A percentile compares a stretch with the other conserved stretches of the same genome.
phyloP scores from a whole-genome alignment of 1,284 basidiomycete species.

The Xerocomus minutiporus region DNA sequence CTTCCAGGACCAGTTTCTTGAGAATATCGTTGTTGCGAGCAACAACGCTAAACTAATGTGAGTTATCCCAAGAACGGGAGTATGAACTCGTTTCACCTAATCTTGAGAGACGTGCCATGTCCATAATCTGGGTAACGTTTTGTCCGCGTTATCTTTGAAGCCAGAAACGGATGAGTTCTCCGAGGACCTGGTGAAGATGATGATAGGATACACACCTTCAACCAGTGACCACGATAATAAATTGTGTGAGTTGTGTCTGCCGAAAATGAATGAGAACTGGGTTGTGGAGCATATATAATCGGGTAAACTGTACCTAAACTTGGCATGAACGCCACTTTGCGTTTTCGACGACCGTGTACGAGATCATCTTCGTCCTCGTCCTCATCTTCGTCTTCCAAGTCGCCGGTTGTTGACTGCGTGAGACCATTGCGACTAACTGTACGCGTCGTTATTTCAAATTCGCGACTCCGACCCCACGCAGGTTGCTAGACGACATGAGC shows the following conservation, averaged over 20 bases:
- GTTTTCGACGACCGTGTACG: constrained; percentile 63
- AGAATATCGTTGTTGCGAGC: constrained; percentile 80
- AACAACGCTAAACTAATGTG: constrained; percentile 54
- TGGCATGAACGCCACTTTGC: constrained; percentile 73
- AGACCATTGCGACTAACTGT: constrained; percentile 57
- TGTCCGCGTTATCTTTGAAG: constrained; percentile 66
- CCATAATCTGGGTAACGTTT: constrained; percentile 71
- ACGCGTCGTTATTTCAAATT: constrained; percentile 82
- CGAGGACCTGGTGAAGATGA: constrained; percentile 13
- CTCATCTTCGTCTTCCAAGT: constrained; percentile 72
- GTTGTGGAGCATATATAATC: constrained; percentile 11
- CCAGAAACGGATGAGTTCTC: constrained; percentile 26
- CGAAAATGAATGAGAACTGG: constrained; percentile 9
- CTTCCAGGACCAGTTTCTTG: constrained; percentile 78
- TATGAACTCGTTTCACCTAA: constrained; percentile 48
- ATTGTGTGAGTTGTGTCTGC: constrained; percentile 81
- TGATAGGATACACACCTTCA: constrained; percentile 51
- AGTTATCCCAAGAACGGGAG: not conserved
- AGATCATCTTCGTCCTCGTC: constrained; percentile 47
- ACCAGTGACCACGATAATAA: constrained; percentile 82
- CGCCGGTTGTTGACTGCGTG: constrained; percentile 63
- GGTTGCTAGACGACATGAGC: constrained; percentile 56
- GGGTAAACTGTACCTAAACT: constrained; percentile 55
- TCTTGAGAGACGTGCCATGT: constrained; percentile 65
- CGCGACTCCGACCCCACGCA: constrained; percentile 76